phyloP scores from a whole-genome alignment of 768 basidiomycete species.

The Amanita pallidorosea region DNA sequence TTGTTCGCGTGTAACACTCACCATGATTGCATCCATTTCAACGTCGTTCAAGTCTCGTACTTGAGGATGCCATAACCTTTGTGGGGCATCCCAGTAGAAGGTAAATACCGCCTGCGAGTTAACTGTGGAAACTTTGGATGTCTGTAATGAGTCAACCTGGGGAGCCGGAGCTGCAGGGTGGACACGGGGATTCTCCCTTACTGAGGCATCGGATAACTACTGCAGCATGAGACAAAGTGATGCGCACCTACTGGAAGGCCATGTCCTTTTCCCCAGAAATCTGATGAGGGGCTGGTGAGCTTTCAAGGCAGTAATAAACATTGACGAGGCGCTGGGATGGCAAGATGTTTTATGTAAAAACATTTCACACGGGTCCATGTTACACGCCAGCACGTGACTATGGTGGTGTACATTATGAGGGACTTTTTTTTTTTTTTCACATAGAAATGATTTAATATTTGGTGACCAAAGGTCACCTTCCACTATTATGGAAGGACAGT shows the following conservation, averaged over 20 bases:
- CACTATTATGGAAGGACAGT: too few species aligned
- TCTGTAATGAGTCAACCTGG: slow-evolving; percentile 21
- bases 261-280: slow-evolving; percentile 49
- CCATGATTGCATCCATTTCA: slow-evolving; percentile 62
- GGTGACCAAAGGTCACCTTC: too few species aligned
- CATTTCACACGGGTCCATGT: too few species aligned
- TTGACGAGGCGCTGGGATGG: too few species aligned
- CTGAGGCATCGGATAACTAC: slow-evolving; percentile 9
- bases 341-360: too few species aligned
- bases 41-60: slow-evolving; percentile 35
- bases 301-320: background rate
- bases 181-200: slow-evolving; percentile 32
- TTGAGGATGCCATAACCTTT: slow-evolving; percentile 43
- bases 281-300: slow-evolving; percentile 48
- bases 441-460: too few species aligned
- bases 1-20: slow-evolving; percentile 19
- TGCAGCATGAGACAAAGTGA: background rate
- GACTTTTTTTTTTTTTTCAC: too few species aligned
- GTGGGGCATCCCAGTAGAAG: slow-evolving; percentile 62
- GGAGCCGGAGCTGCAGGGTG: slow-evolving; percentile 61
- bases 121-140: slow-evolving; percentile 11
- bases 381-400: too few species aligned
- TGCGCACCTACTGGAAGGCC: slow-evolving; percentile 30
- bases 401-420: too few species aligned
- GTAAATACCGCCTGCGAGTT: slow-evolving; percentile 14